Conservation (phyloP, 805 yeast species). For the Kluyveromyces dobzhanskii region DNA sequence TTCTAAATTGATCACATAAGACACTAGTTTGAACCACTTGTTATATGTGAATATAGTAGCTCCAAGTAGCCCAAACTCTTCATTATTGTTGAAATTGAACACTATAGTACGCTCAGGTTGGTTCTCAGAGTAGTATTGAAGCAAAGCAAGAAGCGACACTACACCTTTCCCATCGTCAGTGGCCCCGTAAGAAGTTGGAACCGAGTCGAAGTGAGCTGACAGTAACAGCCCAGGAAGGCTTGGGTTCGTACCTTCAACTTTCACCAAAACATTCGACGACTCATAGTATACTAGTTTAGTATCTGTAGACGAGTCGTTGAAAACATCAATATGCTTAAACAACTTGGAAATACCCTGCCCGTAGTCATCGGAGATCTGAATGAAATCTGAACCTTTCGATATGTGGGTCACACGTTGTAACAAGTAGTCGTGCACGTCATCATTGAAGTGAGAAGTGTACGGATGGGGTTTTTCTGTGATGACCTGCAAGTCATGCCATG, state of each 20-base stretch:
- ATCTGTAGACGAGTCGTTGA: constrained; percentile 33
- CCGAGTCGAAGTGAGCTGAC: constrained; percentile 86
- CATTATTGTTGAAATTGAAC: constrained; percentile 83
- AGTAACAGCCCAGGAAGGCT: constrained; percentile 58
- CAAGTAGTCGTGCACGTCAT: constrained; percentile 64
- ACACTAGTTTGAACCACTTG: constrained; percentile 57
- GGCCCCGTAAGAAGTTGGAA: constrained; percentile 78
- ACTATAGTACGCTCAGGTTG: constrained; percentile 67
- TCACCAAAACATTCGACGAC: constrained; percentile 70
- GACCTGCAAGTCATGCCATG: constrained; percentile 68
- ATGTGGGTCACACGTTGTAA: constrained; percentile 34
- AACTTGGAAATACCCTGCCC: constrained; percentile 34
- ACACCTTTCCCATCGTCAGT: constrained; percentile 92
- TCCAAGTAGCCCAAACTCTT: constrained; percentile 81
- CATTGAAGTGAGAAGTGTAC: constrained; percentile 69
- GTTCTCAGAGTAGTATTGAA: constrained; percentile 38
- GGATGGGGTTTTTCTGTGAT: constrained; percentile 69
- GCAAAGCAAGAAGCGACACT: constrained; percentile 66
- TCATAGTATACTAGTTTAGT: constrained; percentile 65
- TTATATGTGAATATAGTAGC: constrained; percentile 67
- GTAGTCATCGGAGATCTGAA: constrained; percentile 32
- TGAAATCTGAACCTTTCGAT: constrained; percentile 20
- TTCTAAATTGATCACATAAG: constrained; percentile 71
- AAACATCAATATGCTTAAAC: constrained; percentile 44
- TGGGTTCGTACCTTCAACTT: constrained; percentile 55